Evolutionary conservation across 1,284 basidiomycete genomes (phyloP).

Genomic region (Ceratobasidium papillatum): DNA sequence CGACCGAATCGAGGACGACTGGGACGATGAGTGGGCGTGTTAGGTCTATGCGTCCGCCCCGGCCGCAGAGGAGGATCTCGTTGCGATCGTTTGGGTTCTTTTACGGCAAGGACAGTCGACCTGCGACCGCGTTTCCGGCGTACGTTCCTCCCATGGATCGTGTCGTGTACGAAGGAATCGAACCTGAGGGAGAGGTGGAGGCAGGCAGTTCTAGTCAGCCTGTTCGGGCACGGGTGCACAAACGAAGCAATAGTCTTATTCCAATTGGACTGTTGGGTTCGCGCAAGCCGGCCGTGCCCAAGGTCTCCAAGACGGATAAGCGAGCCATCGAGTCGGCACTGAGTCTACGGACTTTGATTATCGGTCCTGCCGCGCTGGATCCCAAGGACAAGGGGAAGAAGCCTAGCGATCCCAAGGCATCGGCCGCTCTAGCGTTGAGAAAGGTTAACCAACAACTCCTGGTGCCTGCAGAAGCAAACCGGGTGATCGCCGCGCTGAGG

Average conservation of each 20-base stretch:
- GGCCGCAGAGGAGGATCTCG: slow-evolving; percentile 51
- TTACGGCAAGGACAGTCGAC: slow-evolving; percentile 52
- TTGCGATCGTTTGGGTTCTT: slow-evolving; percentile 55
- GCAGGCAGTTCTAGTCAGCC: not conserved
- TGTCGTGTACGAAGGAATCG: slow-evolving; percentile 32
- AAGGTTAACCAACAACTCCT: slow-evolving; percentile 76
- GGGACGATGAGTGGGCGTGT: not conserved
- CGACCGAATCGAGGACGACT: slow-evolving; percentile 27
- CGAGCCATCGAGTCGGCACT: slow-evolving; percentile 70
- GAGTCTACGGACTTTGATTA: slow-evolving; percentile 70
- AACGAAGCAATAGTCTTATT: slow-evolving; percentile 9
- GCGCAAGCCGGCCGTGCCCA: slow-evolving; percentile 27
- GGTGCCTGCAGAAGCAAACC: slow-evolving; percentile 70
- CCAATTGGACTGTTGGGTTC: slow-evolving; percentile 5
- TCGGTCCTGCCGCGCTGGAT: slow-evolving; percentile 58
- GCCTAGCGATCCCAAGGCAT: slow-evolving; percentile 55
- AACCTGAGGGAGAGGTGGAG: not conserved
- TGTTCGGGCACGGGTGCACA: not conserved
- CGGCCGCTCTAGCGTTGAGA: slow-evolving; percentile 55
- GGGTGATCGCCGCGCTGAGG: slow-evolving; percentile 72
- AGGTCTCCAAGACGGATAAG: slow-evolving; percentile 57
- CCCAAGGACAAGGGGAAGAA: slow-evolving; percentile 51
- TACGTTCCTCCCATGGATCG: slow-evolving; percentile 24
- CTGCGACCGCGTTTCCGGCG: slow-evolving; percentile 51
- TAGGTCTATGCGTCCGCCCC: not conserved